Evolutionary conservation across 1,284 basidiomycete species (phyloP), one percentile per base, ranked within the genome.

Genomic region (Ganoderma resinaceum): DNA sequence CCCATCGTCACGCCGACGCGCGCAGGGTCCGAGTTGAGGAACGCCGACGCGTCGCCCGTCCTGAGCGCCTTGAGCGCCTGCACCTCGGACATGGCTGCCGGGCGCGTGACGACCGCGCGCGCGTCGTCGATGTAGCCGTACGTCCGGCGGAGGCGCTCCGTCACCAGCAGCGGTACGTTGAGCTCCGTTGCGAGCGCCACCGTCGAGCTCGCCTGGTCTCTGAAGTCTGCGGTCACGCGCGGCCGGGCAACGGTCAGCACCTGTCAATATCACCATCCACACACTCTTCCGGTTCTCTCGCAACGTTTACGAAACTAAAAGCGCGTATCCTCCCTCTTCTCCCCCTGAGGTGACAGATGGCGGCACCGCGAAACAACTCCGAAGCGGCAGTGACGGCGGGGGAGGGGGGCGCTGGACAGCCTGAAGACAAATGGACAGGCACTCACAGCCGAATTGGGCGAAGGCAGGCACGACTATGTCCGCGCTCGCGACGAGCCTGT

Each of bases 381-480:
- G 52, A 55, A 31, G 52, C 29, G 33, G 43, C 43, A 46, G 20
- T n/a, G n/a, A n/a, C n/a, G 43, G 7, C 12, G 7, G 12, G 49
- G 26, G 9, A 16, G 9, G 26, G 26, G 49, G 5, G 26, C 9
- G n/a, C 29, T 14, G 31, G 52, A 31, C 29, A 55, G 33, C 33
- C 29, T 29, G 26, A 12, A 11, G 20, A 55, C 18, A 43, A 18
- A 11, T 35, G 33, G 33, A 31, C 43, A 35, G 35, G 46, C 14
- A 70, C 72, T 57, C 42, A 75, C 72, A 75, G 40, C 71, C 70
- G 49, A 73, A 72, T 31, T 76, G 75, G 8, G 74, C 76, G 55
- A 82, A 82, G 9, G 82, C 81, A 6, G 82, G 80, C 7, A 83
- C 69, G 42, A 81, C 80, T 38, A 83, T 74, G 65, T 83, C 80